Evolutionary conservation across 192 early-diverging fungal genomes (phyloP).

Genomic region (Backusella macrospora): DNA sequence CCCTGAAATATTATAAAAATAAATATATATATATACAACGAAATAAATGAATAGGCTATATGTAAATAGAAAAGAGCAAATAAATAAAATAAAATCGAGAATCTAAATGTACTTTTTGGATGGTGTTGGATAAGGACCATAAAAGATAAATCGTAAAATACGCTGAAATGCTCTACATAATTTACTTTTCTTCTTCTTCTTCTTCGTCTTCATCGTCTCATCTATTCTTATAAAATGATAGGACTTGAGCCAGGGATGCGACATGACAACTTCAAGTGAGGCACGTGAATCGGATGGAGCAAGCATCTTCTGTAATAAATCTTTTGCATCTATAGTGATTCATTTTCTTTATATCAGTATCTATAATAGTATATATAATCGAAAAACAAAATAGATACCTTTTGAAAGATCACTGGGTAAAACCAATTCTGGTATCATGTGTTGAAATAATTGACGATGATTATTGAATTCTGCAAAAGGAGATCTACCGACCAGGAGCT

Average conservation of each 20-base stretch:
- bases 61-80: no score
- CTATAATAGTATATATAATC: no score
- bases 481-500: constrained; percentile 2
- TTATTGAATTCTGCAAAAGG: constrained; percentile 6
- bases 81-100: not conserved
- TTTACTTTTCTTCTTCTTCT: not conserved
- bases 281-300: not conserved
- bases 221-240: not conserved
- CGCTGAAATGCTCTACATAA: not conserved
- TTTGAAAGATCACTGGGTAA: not conserved
- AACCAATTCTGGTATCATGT: not conserved
- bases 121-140: not conserved
- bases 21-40: not conserved
- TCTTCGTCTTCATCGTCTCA: not conserved
- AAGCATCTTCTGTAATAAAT: not conserved
- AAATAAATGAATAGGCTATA: no score
- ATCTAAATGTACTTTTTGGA: constrained; percentile 1
- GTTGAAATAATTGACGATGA: not conserved
- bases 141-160: not conserved
- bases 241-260: not conserved
- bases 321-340: not conserved
- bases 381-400: not conserved
- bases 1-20: not conserved
- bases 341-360: not conserved
- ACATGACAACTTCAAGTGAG: not conserved